Percentiles rank a stretch among this genome's conserved stretches.
Conservation (phyloP, 306 rosid species). For the Dryas octopetala region DNA sequence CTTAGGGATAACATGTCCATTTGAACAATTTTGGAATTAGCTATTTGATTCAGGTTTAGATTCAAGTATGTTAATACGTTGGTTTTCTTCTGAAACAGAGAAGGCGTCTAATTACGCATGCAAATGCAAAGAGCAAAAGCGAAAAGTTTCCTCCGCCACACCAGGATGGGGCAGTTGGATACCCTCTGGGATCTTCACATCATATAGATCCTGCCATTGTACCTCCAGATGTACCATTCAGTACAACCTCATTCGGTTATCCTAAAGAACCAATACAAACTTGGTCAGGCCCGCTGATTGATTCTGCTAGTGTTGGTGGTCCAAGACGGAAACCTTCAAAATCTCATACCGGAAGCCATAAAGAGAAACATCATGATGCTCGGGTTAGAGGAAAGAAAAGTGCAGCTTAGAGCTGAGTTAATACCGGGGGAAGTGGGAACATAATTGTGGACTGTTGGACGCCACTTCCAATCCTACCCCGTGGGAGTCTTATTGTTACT, state of each 20-base stretch:
- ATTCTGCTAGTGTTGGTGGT: conserved; percentile 46
- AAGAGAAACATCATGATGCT: conserved; percentile 32
- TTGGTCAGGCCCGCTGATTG: conserved; percentile 85
- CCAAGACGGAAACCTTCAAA: conserved; percentile 57
- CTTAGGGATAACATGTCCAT: background rate
- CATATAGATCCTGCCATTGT: conserved; percentile 74
- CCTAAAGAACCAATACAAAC: conserved; percentile 70
- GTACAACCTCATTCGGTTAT: conserved; percentile 60
- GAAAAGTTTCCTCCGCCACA: conserved; percentile 97
- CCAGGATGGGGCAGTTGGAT: conserved; percentile 86
- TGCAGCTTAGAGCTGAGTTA: conserved; percentile 35
- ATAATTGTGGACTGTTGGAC: conserved; percentile 19
- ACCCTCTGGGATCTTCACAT: conserved; percentile 75
- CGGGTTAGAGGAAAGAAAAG: conserved; percentile 61
- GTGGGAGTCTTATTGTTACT: conserved; percentile 27
- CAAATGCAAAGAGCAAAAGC: conserved; percentile 96
- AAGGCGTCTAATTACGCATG: conserved; percentile 74
- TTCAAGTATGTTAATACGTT: conserved; percentile 4
- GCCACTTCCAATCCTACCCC: conserved; percentile 21
- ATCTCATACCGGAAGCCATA: conserved; percentile 32
- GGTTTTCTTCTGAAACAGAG: conserved; percentile 58
- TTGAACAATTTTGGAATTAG: background rate
- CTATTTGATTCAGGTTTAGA: conserved; percentile 9
- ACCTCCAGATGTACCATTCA: conserved; percentile 64
- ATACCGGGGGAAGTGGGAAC: conserved; percentile 30